These are phyloP conservation scores for Penicillium taxi DNA, from an alignment of 495 filamentous ascomycete genomes.

Conservation along the genomic window DNA sequence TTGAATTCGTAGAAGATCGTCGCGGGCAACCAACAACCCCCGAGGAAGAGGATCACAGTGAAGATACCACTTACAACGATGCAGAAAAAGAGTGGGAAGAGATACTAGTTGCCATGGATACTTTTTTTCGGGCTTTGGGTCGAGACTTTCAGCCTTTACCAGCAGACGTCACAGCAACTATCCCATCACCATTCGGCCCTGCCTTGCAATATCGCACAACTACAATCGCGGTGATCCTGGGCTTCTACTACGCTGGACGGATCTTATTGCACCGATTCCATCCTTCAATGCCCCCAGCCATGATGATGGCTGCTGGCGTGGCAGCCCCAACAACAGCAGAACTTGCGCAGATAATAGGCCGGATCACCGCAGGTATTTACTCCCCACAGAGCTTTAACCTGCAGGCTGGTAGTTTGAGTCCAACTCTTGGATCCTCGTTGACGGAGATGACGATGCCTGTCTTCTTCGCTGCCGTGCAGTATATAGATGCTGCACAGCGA, in stretches of 20 bases:
- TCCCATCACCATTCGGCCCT: conserved; percentile 70
- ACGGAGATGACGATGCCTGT: conserved; percentile 71
- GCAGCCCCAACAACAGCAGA: conserved; percentile 58
- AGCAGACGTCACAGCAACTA: conserved; percentile 55
- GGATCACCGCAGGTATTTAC: conserved; percentile 70
- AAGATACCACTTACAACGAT: conserved; percentile 54
- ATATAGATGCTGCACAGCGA: conserved; percentile 60
- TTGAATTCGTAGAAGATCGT: conserved; percentile 28
- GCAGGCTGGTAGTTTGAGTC: conserved; percentile 55
- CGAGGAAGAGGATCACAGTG: conserved; percentile 39
- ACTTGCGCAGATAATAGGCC: conserved; percentile 68
- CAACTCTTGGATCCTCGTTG: conserved; percentile 70
- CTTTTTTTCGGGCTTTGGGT: conserved; percentile 58
- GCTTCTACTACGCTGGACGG: conserved; percentile 70
- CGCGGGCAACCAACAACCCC: conserved; percentile 10
- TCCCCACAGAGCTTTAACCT: conserved; percentile 53
- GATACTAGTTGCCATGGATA: conserved; percentile 61
- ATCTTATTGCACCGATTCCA: conserved; percentile 73
- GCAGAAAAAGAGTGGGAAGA: conserved; percentile 74
- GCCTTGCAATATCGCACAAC: conserved; percentile 78
- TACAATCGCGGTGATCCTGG: conserved; percentile 77
- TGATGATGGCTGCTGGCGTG: conserved; percentile 74
- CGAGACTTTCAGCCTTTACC: conserved; percentile 72
- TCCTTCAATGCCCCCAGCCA: conserved; percentile 84
- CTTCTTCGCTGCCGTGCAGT: conserved; percentile 84